A percentile compares a stretch with the other conserved stretches of the same genome.
phyloP scores from a whole-genome alignment of 78 protist genomes.

The Creolimax fragrantissima region DNA sequence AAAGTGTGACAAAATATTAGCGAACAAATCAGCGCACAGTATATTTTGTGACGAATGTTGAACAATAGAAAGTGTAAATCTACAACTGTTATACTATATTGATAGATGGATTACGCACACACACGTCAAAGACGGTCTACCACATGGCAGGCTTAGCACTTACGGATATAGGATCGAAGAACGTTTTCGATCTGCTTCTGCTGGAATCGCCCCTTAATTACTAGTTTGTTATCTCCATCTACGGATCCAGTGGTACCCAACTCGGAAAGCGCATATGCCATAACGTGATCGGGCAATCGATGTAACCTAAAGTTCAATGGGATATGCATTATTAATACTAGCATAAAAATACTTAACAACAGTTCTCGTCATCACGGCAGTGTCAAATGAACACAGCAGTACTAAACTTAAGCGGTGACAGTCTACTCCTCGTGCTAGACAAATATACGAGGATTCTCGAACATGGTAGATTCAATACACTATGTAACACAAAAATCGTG shows the following conservation, averaged over 20 bases:
- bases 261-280: slow-evolving; percentile 71
- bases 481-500: too few relatives aligned
- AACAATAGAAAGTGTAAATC: not conserved
- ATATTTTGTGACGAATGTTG: not conserved
- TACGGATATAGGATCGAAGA: slow-evolving; percentile 73
- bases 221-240: slow-evolving; percentile 71
- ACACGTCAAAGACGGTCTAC: not conserved
- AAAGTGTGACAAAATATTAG: too few relatives aligned
- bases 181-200: slow-evolving; percentile 81
- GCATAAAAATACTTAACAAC: not conserved
- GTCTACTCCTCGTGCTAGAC: not conserved
- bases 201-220: slow-evolving; percentile 83
- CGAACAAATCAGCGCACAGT: not conserved
- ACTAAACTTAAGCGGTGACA: not conserved
- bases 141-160: slow-evolving; percentile 23
- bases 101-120: not conserved
- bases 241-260: slow-evolving; percentile 86
- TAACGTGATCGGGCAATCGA: slow-evolving; percentile 76
- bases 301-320: slow-evolving; percentile 54
- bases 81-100: too few relatives aligned
- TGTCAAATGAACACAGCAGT: not conserved
- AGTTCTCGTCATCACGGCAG: not conserved
- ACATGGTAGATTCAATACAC: too few relatives aligned
- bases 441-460: too few relatives aligned
- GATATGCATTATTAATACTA: not conserved